Evolutionary conservation across 2,329 filamentous ascomycete species (phyloP), one percentile per base, ranked within the genome.

Genomic region (Trichoderma sp.): DNA sequence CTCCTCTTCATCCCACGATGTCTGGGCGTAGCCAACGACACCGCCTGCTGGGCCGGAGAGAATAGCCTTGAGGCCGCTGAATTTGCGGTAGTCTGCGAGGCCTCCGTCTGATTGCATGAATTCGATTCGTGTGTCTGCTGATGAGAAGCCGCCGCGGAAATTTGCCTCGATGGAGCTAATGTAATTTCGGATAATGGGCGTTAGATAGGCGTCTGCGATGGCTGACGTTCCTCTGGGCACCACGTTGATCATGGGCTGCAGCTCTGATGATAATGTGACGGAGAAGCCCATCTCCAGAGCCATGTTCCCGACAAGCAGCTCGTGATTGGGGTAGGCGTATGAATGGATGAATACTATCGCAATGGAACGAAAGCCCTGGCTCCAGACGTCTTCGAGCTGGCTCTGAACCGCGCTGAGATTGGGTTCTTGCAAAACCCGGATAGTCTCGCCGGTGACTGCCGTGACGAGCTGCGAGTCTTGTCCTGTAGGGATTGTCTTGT

Each of bases 31-130:
- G 3, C 91, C 91, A 0, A 93, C 90, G 0, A 93, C 91, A 58
- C 91, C 91, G 18, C 90, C 91, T n/a, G 91, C 91, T 5, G 91
- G 91, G 0, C 91, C 91, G 1, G 89, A 91, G 0, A 94, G 78
- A 51, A 94, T 91, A 0, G 89, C 90, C 71, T 87, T 85, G 6
- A 92, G 79, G 0, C 91, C 91, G 18, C 87, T 90, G 75, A 93
- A 92, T 66, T 83, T 86, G 70, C 85, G 82, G 5, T 88, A 86
- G 72, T 88, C 86, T 0, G 81, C 80, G 1, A 85, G 75, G 0
- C 83, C 83, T 4, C 83, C 83, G 56, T 84, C 83, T 0, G 87
- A 90, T 74, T 92, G 89, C 89, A 92, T 92, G 73, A 92, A 91
- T 74, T 92, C 89, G 78, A 90, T 91, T 70, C 89, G 81, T 11